phyloP scores from a whole-genome alignment of 768 basidiomycete genomes.

The Kwoniella dendrophila region DNA sequence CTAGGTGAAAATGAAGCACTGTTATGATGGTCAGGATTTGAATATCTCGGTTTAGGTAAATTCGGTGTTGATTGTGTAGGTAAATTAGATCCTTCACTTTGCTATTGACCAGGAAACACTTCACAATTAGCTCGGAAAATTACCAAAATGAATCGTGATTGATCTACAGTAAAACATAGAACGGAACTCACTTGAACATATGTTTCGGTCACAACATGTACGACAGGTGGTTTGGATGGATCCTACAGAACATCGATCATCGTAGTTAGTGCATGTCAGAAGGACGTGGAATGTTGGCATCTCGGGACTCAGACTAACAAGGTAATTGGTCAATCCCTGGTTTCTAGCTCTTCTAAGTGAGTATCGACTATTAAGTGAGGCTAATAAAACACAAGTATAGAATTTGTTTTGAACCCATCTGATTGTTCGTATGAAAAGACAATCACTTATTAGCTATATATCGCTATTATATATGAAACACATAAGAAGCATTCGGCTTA shows the following conservation, averaged over 20 bases:
- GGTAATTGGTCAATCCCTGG: too few species aligned
- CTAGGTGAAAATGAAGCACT: neutral
- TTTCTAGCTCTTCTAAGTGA: constrained; percentile 7
- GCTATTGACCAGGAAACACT: neutral
- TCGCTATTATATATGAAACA: too few species aligned
- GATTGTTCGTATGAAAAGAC: neutral
- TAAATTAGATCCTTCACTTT: neutral
- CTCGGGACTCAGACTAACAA: too few species aligned
- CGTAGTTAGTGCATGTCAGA: neutral
- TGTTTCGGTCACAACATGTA: constrained; percentile 22
- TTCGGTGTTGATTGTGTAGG: neutral
- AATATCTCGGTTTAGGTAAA: neutral
- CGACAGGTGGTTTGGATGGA: constrained; percentile 3
- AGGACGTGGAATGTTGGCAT: too few species aligned
- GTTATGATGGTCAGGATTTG: neutral
- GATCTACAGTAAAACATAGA: neutral
- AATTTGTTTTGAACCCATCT: constrained; percentile 19
- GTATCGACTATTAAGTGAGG: constrained; percentile 17
- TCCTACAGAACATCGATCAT: too few species aligned
- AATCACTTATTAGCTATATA: neutral
- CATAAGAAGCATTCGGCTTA: too few species aligned
- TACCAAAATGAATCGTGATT: neutral
- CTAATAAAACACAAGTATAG: constrained; percentile 10
- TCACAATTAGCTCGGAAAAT: neutral
- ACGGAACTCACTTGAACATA: constrained; percentile 14